A percentile compares a stretch with the other conserved stretches of the same genome.
These are phyloP conservation scores for Erodium chrysanthum DNA, from an alignment of 441 rosid species.

Conservation along the genomic window DNA sequence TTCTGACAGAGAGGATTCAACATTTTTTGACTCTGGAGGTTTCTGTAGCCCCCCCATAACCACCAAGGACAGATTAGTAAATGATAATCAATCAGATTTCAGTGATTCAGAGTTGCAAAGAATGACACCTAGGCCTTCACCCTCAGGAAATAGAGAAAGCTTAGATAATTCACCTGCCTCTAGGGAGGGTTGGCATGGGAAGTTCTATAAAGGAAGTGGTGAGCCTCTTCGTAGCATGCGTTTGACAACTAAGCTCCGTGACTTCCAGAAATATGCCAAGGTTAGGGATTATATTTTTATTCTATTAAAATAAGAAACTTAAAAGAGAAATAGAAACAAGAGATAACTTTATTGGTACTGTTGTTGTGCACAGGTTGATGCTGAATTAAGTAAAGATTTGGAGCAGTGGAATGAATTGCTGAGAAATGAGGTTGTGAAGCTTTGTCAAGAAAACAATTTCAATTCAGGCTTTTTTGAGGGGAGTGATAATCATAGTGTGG, in stretches of 20 bases:
- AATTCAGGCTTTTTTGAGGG: slow-evolving; percentile 91
- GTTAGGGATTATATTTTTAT: slow-evolving; percentile 26
- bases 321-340: too few relatives aligned
- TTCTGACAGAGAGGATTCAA: slow-evolving; percentile 63
- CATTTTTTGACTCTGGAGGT: slow-evolving; percentile 51
- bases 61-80: slow-evolving; percentile 41
- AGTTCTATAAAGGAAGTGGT: slow-evolving; percentile 41
- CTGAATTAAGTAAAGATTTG: slow-evolving; percentile 77
- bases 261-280: slow-evolving; percentile 92
- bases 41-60: slow-evolving; percentile 46
- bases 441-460: slow-evolving; percentile 91
- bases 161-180: slow-evolving; percentile 59
- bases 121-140: slow-evolving; percentile 45
- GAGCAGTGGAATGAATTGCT: slow-evolving; percentile 97
- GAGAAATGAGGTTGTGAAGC: slow-evolving; percentile 63
- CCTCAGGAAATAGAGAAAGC: slow-evolving; percentile 58
- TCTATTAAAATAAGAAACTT: neutral
- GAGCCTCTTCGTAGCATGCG: slow-evolving; percentile 69
- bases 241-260: slow-evolving; percentile 82
- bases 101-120: slow-evolving; percentile 60
- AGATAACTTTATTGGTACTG: slow-evolving; percentile 1
- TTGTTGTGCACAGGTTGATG: slow-evolving; percentile 53
- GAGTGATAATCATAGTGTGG: slow-evolving; percentile 64
- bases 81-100: slow-evolving; percentile 47
- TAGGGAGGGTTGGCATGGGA: slow-evolving; percentile 77